A percentile compares a stretch with the other conserved stretches of the same genome.
Evolutionary conservation across 148 eudicot species (phyloP).

Genomic region (Chenopodium formosanum): DNA sequence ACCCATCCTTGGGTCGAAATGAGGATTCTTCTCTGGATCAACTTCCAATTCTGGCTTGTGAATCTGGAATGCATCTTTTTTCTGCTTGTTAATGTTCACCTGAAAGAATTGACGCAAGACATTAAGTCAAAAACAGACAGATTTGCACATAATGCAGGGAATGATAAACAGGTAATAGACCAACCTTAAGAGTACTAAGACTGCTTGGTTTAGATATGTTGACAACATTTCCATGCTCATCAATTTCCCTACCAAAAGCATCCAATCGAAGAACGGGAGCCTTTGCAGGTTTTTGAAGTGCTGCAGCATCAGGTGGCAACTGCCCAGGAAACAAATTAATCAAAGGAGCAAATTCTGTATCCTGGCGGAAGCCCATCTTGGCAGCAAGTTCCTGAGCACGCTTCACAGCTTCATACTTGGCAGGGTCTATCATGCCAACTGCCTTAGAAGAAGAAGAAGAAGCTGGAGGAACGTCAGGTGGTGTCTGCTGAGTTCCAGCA

Average conservation of each 20-base stretch:
- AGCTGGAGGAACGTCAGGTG: constrained; percentile 34
- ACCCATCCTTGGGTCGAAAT: constrained; percentile 90
- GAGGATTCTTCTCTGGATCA: constrained; percentile 87
- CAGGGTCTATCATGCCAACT: constrained; percentile 47
- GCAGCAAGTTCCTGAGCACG: constrained; percentile 93
- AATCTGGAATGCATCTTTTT: constrained; percentile 91
- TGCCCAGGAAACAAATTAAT: constrained; percentile 90
- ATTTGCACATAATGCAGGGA: neutral
- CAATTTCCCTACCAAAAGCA: constrained; percentile 88
- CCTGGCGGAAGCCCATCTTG: constrained; percentile 92
- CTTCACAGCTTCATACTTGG: constrained; percentile 77
- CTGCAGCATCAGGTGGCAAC: constrained; percentile 62
- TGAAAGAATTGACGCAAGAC: constrained; percentile 29
- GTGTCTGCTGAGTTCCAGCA: constrained; percentile 39
- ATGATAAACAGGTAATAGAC: constrained; percentile 1
- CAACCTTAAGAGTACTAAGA: constrained; percentile 90
- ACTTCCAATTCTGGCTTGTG: constrained; percentile 91
- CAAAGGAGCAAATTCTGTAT: constrained; percentile 86
- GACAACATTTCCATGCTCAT: constrained; percentile 92
- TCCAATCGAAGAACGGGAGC: constrained; percentile 95
- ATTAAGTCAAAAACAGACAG: neutral
- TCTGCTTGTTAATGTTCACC: constrained; percentile 98
- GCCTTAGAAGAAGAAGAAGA: constrained; percentile 42
- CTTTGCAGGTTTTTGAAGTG: constrained; percentile 82
- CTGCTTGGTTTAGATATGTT: constrained; percentile 66